These are phyloP conservation scores for Talaromyces islandicus DNA, from an alignment of 2,329 filamentous ascomycete genomes.

Conservation along the genomic window DNA sequence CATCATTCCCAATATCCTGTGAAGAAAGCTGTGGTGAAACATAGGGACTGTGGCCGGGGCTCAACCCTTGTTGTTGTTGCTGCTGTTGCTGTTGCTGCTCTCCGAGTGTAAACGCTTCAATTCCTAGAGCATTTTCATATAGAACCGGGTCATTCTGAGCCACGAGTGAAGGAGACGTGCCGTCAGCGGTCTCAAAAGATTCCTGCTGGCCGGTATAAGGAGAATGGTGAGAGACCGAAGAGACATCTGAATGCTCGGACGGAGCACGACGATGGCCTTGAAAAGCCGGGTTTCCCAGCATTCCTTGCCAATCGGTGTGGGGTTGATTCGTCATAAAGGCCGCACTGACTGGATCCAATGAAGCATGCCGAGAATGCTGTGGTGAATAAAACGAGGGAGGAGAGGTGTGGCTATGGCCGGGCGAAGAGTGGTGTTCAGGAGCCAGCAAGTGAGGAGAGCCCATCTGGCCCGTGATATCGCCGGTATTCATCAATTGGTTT, in stretches of 20 bases:
- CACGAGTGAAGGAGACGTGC: slow-evolving; percentile 72
- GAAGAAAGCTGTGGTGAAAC: slow-evolving; percentile 71
- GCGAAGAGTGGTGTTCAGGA: slow-evolving; percentile 46
- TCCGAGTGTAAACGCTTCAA: slow-evolving; percentile 74
- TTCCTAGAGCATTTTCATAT: slow-evolving; percentile 71
- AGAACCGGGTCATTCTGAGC: slow-evolving; percentile 64
- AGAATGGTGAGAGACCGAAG: slow-evolving; percentile 73
- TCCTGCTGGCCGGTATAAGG: slow-evolving; percentile 75
- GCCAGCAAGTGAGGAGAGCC: slow-evolving; percentile 48
- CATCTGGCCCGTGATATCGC: slow-evolving; percentile 40
- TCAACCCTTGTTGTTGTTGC: slow-evolving; percentile 39
- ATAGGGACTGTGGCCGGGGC: slow-evolving; percentile 67
- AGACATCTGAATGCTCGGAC: slow-evolving; percentile 91
- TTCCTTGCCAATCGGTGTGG: slow-evolving; percentile 52
- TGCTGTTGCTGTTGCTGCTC: slow-evolving; percentile 49
- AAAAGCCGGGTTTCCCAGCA: slow-evolving; percentile 56
- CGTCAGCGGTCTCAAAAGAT: slow-evolving; percentile 68
- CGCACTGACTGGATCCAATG: slow-evolving; percentile 55
- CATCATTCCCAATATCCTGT: slow-evolving; percentile 50
- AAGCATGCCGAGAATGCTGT: slow-evolving; percentile 54
- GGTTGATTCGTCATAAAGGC: slow-evolving; percentile 49
- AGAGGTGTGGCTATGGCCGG: slow-evolving; percentile 41
- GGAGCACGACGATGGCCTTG: slow-evolving; percentile 76
- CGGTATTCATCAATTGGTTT: slow-evolving; percentile 41
- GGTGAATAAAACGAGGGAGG: slow-evolving; percentile 48